Conservation (phyloP, 148 eudicot species). For the Chenopodium berlandieri region DNA sequence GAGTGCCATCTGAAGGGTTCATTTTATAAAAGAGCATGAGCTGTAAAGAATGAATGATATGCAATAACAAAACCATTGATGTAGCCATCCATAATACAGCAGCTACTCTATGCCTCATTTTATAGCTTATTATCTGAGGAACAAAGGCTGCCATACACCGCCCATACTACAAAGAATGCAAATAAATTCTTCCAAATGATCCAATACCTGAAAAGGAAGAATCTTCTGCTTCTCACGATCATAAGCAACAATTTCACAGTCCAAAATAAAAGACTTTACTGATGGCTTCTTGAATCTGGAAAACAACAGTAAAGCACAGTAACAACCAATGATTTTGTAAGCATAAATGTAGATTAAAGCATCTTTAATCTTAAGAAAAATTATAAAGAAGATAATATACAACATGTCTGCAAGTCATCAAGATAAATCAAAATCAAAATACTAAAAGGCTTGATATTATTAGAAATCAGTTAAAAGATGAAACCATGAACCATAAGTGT, state of each 20-base stretch:
- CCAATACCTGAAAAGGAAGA: constrained; percentile 81
- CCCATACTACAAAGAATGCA: background rate
- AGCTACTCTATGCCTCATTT: background rate
- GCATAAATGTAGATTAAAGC: constrained; percentile 9
- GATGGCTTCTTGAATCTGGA: constrained; percentile 69
- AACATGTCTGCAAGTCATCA: background rate
- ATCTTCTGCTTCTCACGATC: constrained; percentile 83
- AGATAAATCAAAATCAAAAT: constrained; percentile 3
- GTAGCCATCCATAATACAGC: background rate
- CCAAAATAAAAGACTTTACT: constrained; percentile 78
- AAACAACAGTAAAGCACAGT: constrained; percentile 18
- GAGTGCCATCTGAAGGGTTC: background rate
- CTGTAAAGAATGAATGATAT: background rate
- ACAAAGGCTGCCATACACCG: background rate
- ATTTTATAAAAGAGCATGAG: background rate
- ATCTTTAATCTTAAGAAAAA: background rate
- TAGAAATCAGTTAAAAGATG: background rate
- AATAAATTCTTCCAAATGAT: background rate
- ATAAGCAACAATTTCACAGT: constrained; percentile 92
- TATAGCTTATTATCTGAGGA: background rate
- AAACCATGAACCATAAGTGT: background rate
- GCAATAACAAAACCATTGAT: background rate
- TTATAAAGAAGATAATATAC: background rate
- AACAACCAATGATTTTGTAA: constrained; percentile 3
- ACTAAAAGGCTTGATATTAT: background rate